These are phyloP conservation scores for Phytophthora nicotianae DNA, from an alignment of 352 stramenopile species.

Conservation along the genomic window DNA sequence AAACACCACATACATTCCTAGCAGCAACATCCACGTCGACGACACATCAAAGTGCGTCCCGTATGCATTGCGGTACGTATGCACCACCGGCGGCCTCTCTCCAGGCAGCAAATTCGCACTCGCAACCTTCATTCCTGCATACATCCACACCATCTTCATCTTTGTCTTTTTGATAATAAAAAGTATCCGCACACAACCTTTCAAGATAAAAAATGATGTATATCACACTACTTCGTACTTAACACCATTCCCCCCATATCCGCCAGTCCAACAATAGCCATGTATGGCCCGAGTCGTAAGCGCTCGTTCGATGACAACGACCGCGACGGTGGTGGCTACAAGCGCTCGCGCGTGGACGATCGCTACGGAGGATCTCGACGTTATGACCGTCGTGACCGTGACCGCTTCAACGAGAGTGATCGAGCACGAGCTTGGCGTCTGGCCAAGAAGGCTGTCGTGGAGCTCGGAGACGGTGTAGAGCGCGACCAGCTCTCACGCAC, in stretches of 20 bases:
- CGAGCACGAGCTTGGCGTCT: slow-evolving; percentile 70
- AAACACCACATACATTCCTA: slow-evolving; percentile 36
- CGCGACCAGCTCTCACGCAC: slow-evolving; percentile 57
- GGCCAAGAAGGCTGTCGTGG: slow-evolving; percentile 75
- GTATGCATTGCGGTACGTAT: slow-evolving; percentile 66
- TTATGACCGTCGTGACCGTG: slow-evolving; percentile 41
- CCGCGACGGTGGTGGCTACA: slow-evolving; percentile 54
- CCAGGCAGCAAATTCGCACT: slow-evolving; percentile 9
- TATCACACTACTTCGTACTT: slow-evolving; percentile 20
- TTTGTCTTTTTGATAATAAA: no score
- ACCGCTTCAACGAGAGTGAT: slow-evolving; percentile 64
- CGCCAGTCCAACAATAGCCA: slow-evolving; percentile 10
- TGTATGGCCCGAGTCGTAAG: slow-evolving; percentile 55
- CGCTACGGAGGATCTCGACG: slow-evolving; percentile 33
- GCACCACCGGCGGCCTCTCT: slow-evolving; percentile 16
- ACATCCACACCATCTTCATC: neutral
- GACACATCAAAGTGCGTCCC: slow-evolving; percentile 59
- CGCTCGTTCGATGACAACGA: slow-evolving; percentile 67
- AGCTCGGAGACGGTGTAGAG: slow-evolving; percentile 67
- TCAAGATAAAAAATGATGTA: slow-evolving; percentile 5
- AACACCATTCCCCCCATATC: neutral
- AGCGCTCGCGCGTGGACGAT: slow-evolving; percentile 65
- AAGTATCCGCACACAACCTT: neutral
- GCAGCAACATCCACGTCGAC: slow-evolving; percentile 50
- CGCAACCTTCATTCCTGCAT: neutral